Evolutionary conservation across 1,284 basidiomycete genomes (phyloP).

Genomic region (Ganoderma lucidum): DNA sequence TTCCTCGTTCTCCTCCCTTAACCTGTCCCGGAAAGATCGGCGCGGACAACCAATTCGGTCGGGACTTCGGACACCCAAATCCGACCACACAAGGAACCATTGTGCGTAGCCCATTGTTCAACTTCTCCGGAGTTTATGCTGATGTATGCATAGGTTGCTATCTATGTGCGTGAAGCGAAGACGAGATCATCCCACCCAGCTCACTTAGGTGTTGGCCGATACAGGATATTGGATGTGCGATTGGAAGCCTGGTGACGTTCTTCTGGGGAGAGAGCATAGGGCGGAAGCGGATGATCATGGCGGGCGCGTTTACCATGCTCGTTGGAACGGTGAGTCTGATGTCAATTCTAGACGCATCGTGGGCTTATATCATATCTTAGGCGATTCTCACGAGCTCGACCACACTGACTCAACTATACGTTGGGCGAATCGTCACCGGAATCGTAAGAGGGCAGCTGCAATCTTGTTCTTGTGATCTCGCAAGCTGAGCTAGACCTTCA

Average conservation of each 20-base stretch:
- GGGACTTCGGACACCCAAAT: constrained; percentile 49
- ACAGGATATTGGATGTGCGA: constrained; percentile 51
- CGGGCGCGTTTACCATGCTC: constrained; percentile 47
- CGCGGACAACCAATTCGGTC: constrained; percentile 52
- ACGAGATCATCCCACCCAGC: neutral
- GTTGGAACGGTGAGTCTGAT: constrained; percentile 48
- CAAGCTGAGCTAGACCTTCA: constrained; percentile 4
- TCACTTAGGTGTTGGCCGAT: neutral
- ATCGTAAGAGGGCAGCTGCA: constrained; percentile 39
- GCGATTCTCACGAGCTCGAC: constrained; percentile 43
- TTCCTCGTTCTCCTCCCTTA: neutral
- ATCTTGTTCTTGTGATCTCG: neutral
- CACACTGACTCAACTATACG: constrained; percentile 50
- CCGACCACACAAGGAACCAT: constrained; percentile 52
- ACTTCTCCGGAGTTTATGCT: neutral
- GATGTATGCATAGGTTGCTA: constrained; percentile 12
- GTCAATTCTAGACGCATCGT: too few species aligned
- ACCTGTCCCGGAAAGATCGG: constrained; percentile 42
- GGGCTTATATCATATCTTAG: constrained; percentile 38
- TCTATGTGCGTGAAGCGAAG: constrained; percentile 33
- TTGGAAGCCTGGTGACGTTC: constrained; percentile 43
- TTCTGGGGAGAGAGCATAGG: constrained; percentile 51
- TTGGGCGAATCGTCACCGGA: constrained; percentile 61
- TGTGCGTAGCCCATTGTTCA: constrained; percentile 35
- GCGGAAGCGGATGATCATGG: constrained; percentile 52